These are phyloP conservation scores for Aspergillus sp. DNA, from an alignment of 2,329 filamentous ascomycete species.

Conservation along the genomic window DNA sequence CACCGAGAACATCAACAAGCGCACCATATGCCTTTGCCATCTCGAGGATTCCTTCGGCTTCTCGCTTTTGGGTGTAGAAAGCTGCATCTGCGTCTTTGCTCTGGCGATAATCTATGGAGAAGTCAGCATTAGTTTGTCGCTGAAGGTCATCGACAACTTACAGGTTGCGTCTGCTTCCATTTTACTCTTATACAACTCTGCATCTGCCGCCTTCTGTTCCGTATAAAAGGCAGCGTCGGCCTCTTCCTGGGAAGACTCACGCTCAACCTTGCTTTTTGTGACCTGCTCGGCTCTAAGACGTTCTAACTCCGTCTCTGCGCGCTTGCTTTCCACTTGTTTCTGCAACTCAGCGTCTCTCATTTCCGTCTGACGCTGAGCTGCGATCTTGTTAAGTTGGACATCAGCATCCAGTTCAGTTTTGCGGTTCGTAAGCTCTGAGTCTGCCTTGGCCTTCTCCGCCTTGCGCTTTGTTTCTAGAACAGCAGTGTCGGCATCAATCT, in stretches of 20 bases:
- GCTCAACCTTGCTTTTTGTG: slow-evolving; percentile 66
- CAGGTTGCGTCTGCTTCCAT: slow-evolving; percentile 43
- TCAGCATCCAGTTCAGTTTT: slow-evolving; percentile 73
- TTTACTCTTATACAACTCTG: slow-evolving; percentile 42
- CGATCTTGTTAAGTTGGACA: slow-evolving; percentile 73
- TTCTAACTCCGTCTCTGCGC: slow-evolving; percentile 77
- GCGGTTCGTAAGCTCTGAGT: slow-evolving; percentile 71
- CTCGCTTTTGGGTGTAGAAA: slow-evolving; percentile 61
- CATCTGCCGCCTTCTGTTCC: slow-evolving; percentile 57
- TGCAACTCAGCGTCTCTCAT: slow-evolving; percentile 77
- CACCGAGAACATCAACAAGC: slow-evolving; percentile 72
- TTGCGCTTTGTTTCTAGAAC: slow-evolving; percentile 83
- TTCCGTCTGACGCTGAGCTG: slow-evolving; percentile 72
- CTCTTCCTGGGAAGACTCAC: slow-evolving; percentile 45
- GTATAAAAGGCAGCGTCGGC: slow-evolving; percentile 54
- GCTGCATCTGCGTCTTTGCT: slow-evolving; percentile 41
- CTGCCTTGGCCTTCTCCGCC: slow-evolving; percentile 75
- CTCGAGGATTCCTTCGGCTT: slow-evolving; percentile 73
- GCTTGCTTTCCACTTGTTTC: slow-evolving; percentile 73
- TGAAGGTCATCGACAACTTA: slow-evolving; percentile 17
- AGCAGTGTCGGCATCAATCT: slow-evolving; percentile 82
- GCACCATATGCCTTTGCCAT: slow-evolving; percentile 80
- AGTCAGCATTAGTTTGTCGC: slow-evolving; percentile 3
- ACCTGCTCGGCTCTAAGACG: slow-evolving; percentile 75
- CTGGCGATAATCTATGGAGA: slow-evolving; percentile 27